Base-by-base conservation (phyloP, 805 yeast species). In the Starmerella bombicola region DNA sequence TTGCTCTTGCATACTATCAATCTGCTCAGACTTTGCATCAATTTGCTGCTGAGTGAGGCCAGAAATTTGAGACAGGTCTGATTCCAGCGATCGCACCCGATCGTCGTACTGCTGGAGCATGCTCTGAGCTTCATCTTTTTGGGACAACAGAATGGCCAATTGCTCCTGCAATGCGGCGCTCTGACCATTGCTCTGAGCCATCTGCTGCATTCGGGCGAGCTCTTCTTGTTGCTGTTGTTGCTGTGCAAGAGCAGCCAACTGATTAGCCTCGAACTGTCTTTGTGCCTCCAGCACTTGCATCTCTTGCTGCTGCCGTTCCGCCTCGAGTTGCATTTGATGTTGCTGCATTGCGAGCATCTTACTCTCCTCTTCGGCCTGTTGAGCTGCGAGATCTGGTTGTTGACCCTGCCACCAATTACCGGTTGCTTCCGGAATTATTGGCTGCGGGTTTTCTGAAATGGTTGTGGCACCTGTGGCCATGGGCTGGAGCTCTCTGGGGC, bases 61-160 rank as follows among this genome's bases (percentile, higher is more conserved):
- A 40, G 76, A 72, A 35, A 80, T 66, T 37, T 70, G 71, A 13
- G 58, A 52, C 44, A 84, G 64, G 54, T 86, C 95, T 30, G 65
- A 65, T 61, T 86, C 96, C 47, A 86, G 68, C 19, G 79, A 73
- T 58, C 79, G 79, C 7, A 86, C 94, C 42, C 93, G 68, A 46
- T 76, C 70, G 58, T 86, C 96, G 56, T 86, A 86, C 58, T 84
- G 94, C 57, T 79, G 83, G 40, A 86, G 68, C 64, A 86, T 65
- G 49, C 74, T 67, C 58, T 83, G 95, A 57, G 83, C 93, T 51
- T 76, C 80, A 50, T 85, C 93, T 54, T 80, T 82, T 54, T 84
- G 95, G 28, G 78, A 81, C 49, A 77, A 73, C 49, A 84, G 65
- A 48, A 76, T 72, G 29, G 81, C 64, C 36, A 86, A 60, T 56